A percentile compares a stretch with the other conserved stretches of the same genome.
Conservation (phyloP, 345 rosid genomes). For the Brassica juncea region DNA sequence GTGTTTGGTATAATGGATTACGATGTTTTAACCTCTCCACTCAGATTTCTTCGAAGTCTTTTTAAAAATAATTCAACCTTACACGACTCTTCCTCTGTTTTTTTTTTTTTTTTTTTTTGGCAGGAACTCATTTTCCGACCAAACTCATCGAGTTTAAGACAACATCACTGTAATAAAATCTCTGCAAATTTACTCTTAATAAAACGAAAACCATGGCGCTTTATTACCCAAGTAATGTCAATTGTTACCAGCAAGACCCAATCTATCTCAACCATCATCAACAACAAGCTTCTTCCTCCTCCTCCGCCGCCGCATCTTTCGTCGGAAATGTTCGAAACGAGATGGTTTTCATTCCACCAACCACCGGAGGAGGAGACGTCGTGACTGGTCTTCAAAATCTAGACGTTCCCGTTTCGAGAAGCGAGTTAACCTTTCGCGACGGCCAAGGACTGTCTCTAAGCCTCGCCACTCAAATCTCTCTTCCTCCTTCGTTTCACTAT, state of each 20-base stretch:
- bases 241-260: constrained; percentile 53
- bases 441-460: constrained; percentile 62
- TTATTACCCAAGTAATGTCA: constrained; percentile 51
- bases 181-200: neutral
- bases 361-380: constrained; percentile 43
- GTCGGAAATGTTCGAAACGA: constrained; percentile 48
- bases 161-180: constrained; percentile 3
- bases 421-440: constrained; percentile 41
- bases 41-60: neutral
- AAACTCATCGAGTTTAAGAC: constrained; percentile 25
- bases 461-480: constrained; percentile 59
- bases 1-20: constrained; percentile 32
- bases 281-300: constrained; percentile 36
- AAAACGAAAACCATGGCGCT: constrained; percentile 55
- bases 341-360: constrained; percentile 59
- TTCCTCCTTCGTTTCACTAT: constrained; percentile 49
- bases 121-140: constrained; percentile 35
- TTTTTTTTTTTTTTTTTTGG: no score
- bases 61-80: neutral
- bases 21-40: constrained; percentile 34
- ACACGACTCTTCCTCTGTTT: constrained; percentile 34
- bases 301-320: constrained; percentile 47
- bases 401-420: constrained; percentile 28
- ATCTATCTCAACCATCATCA: constrained; percentile 53
- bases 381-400: constrained; percentile 38